Base-by-base conservation (phyloP, 345 rosid genomes). In the Ricinus communis region DNA sequence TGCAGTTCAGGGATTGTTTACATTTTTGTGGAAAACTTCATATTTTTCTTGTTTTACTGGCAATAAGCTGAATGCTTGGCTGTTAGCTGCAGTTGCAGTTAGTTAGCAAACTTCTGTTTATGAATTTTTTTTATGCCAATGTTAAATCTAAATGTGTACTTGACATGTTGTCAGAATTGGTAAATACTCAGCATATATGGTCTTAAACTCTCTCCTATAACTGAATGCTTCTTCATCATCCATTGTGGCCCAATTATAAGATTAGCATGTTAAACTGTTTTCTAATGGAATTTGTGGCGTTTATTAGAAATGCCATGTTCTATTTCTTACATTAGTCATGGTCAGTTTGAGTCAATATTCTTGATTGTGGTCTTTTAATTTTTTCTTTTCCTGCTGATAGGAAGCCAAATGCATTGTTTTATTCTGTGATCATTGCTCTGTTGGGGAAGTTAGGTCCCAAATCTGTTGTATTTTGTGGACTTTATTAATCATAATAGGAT, bases 41-140 rank as follows among this genome's bases (percentile, higher is more conserved):
- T 60, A 33, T 19, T 71, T 70, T 16, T 51, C 66, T 18, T 50
- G 27, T 36, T 31, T 54, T 61, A 25, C 52, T 50, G n/a, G 68
- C 47, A 71, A 61, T 71, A 61, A 71, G 47, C 47, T 60, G 18
- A 70, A 33, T 46, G 57, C 19, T 47, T 52, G 47, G 31, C 49
- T 30, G 61, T 40, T 40, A 33, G 58, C 36, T 61, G 60, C 67
- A 27, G 36, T 25, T 51, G 19, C 61, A 33, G 68, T 53, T 52
- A n/a, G 25, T 68, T 69, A 15, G n/a, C 38, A 43, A 27, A 13
- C 62, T 19, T 21, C 28, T 69, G n/a, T 57, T 27, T 56, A 56
- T 30, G 64, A 28, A 21, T 43, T 13, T 43, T 25, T 56, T 56
- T 14, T 24, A 18, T 43, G 38, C 54, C 19, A 18, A 43, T 56